Conservation (phyloP, 495 filamentous ascomycete species). For the Cercophora samala region DNA sequence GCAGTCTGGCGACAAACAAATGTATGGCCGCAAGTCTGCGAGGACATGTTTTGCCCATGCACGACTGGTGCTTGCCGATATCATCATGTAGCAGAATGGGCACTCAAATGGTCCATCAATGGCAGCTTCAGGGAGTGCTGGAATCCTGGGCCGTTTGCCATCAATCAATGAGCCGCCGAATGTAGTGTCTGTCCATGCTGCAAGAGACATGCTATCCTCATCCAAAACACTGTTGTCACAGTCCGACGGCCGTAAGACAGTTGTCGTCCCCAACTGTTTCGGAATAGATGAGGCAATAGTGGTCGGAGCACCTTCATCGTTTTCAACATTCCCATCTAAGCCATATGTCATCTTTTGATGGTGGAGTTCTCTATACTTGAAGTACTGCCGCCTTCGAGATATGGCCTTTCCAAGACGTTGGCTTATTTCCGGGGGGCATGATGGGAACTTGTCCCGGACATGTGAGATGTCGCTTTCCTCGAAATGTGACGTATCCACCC, state of each 20-base stretch:
- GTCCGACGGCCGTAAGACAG: too few relatives aligned
- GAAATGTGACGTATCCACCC: background rate
- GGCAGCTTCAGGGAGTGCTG: background rate
- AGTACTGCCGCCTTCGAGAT: slow-evolving; percentile 37
- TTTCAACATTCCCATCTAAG: background rate
- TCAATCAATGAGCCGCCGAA: background rate
- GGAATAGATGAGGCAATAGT: background rate
- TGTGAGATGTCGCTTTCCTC: slow-evolving; percentile 16
- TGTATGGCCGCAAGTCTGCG: background rate
- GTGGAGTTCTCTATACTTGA: slow-evolving; percentile 41
- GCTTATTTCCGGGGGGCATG: background rate
- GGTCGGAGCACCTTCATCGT: background rate
- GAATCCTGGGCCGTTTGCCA: background rate
- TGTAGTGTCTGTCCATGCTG: background rate
- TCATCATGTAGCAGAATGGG: slow-evolving; percentile 8
- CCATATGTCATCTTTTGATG: slow-evolving; percentile 31
- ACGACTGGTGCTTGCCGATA: background rate
- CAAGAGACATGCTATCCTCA: background rate
- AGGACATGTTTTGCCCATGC: background rate
- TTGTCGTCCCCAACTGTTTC: too few relatives aligned
- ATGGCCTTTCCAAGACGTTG: slow-evolving; percentile 41
- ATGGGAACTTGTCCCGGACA: slow-evolving; percentile 2
- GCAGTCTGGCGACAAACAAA: background rate
- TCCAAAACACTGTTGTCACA: background rate
- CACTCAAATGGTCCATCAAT: background rate